Percentiles rank a stretch among this genome's conserved stretches.
Conservation (phyloP, 805 yeast genomes). For the Wickerhamomyces bovis region DNA sequence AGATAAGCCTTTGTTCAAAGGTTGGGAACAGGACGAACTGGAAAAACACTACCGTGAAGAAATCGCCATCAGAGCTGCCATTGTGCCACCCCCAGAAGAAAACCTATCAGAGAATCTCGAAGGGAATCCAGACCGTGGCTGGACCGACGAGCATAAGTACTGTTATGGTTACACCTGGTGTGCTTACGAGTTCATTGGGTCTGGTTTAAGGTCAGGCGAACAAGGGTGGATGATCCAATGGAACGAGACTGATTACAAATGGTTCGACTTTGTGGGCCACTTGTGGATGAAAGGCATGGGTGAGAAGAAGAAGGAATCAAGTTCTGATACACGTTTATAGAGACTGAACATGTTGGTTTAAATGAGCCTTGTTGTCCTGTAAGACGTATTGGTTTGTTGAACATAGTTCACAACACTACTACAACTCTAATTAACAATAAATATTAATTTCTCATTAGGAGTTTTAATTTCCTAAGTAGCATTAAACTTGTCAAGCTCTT, state of each 20-base stretch:
- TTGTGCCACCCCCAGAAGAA: slow-evolving; percentile 35
- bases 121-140: slow-evolving; percentile 32
- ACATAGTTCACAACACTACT: too few species aligned
- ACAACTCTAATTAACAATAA: too few species aligned
- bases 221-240: slow-evolving; percentile 13
- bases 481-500: too few species aligned
- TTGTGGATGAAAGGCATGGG: slow-evolving; percentile 20
- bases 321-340: too few species aligned
- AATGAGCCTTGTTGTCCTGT: too few species aligned
- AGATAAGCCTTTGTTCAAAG: slow-evolving; percentile 29
- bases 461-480: too few species aligned
- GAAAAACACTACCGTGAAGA: slow-evolving; percentile 27
- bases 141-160: slow-evolving; percentile 29
- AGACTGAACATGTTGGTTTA: too few species aligned
- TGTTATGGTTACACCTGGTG: slow-evolving; percentile 42
- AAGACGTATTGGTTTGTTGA: too few species aligned
- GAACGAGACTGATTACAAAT: slow-evolving; percentile 6
- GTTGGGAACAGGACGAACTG: slow-evolving; percentile 24
- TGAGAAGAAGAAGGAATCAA: background rate
- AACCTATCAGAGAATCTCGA: slow-evolving; percentile 18
- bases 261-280: slow-evolving; percentile 23
- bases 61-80: slow-evolving; percentile 29
- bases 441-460: too few species aligned
- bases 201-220: slow-evolving; percentile 15
- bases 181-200: slow-evolving; percentile 37